Base-by-base conservation (phyloP, 129 eudicot genomes). In the Pittosporum tobira region DNA sequence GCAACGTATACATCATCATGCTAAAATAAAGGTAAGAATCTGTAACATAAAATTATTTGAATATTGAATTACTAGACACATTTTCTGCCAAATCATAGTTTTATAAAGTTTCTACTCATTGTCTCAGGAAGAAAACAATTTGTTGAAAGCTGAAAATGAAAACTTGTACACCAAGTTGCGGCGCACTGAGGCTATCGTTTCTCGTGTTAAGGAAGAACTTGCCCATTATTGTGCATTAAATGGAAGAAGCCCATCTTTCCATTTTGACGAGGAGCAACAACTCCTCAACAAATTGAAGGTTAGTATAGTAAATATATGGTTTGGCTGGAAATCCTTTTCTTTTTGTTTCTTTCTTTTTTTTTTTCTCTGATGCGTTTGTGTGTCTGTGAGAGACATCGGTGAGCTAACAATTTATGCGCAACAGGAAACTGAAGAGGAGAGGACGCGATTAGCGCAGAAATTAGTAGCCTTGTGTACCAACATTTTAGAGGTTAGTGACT, bases 1-100 rank as follows among this genome's bases (percentile, higher is more conserved):
- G 36, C 96, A 93, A 53, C 88, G 99, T 40, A 93, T 87, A 48
- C 96, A 93, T 72, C 99, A 93, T 67, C 99, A 93, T 66, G 83
- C 94, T 49, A 93, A 93, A 79, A 93, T 93, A 36, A 93, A 93
- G 91, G 99, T 63, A 73, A 73, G 71, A 58, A 19, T 16, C n/a
- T 26, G 15, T 57, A n/a, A n/a, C 24, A 14, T 21, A 31, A 47
- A 26, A 25, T 28, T 28, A 53, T 20, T 53, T 51, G n/a, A n/a
- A n/a, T n/a, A 45, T 30, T 38, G 59, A 15, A 13, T 0, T 21
- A 21, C 5, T 21, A 40, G 43, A 27, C 26, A 9, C 1, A 12
- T 53, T 5, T 21, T n/a, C 15, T 38, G 64, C n/a, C 48, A 40
- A 65, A 6, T 5, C 40, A 31, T 44, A 25, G 26, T 28, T 11